Base-by-base conservation (phyloP, 2,329 filamentous ascomycete species). In the Podosphaera fusca region DNA sequence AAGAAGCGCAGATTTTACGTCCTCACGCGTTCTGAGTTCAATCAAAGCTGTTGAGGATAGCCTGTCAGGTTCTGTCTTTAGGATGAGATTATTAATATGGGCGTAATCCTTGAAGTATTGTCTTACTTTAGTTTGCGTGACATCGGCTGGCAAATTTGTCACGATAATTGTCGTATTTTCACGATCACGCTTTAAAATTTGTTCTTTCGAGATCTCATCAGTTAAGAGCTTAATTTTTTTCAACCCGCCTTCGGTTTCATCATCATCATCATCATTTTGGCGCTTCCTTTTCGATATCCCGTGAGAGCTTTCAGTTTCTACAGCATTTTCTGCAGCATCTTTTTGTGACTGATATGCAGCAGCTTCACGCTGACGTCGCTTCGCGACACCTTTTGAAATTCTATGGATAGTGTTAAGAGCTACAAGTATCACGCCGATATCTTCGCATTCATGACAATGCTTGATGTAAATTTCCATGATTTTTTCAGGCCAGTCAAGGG, bases 41-140 rank as follows among this genome's bases (percentile, higher is more conserved):
- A 98, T 80, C 51, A 92, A 73, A 1, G 87, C 87, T 3, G 81
- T 81, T 12, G 80, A 71, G 1, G 80, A 79, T 51, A 76, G 70
- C n/a, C 72, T 73, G 52, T 80, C 75, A 1, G 75, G 69, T 49
- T 87, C 81, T 38, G 73, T 73, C 36, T 85, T 73, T 55, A 90
- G 72, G 50, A 80, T 83, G 36, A 95, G 72, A 60, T 82, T 82
- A 64, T 87, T 86, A 66, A 95, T 84, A 46, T 81, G 82, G 10
- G 92, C 92, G 64, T 89, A 94, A 60, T 89, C 87, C 65, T 84
- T 83, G 71, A 98, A 96, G 68, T 94, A 96, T 67, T 94, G 85
- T 58, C 84, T 80, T 12, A 96, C 71, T 63, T 83, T 84, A 10
- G 79, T 82, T 64, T 87, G 80, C 0, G 81, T 81, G 0, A 81